Base-by-base conservation (phyloP, 2,329 filamentous ascomycete species). In the Magnaporthales sp. region DNA sequence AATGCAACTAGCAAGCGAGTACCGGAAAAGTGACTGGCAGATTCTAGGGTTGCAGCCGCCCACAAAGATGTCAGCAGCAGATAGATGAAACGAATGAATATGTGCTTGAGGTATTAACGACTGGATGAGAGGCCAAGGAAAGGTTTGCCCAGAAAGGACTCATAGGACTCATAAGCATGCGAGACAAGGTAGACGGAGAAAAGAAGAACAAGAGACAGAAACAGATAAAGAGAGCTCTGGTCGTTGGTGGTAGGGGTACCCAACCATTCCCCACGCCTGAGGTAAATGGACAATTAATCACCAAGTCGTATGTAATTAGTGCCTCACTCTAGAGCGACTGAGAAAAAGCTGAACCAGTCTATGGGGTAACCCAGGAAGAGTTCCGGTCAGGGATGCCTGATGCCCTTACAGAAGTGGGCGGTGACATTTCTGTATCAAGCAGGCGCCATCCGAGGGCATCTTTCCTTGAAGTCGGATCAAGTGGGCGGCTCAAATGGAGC, bases 31-130 rank as follows among this genome's bases (percentile, higher is more conserved):
- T 22, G 22, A n/a, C 22, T 58, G n/a, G n/a, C 54, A n/a, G n/a
- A n/a, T 24, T 22, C 54, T 24, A 26, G n/a, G 54, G 54, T 58
- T 58, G 54, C 54, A 58, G 54, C n/a, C n/a, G 24, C 54, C 54
- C 22, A 58, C n/a, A 58, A 10, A 58, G 54, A 58, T 58, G 54
- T 15, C 22, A 65, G 66, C 67, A 66, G 71, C 71, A 70, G 71
- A 66, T 71, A 70, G 68, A 66, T 72, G 73, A 73, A 74, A 72
- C 70, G 70, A 73, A 70, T 66, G 70, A 58, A 69, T 68, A 58
- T 58, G 54, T 46, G 38, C 38, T n/a, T 19, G 38, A 46, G 19
- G 15, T 46, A 26, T 26, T 22, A 58, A 58, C 22, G 54, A 58
- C 54, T 58, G 54, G 54, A 11, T 26, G 54, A 58, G 54, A 26